Evolutionary conservation across 169 alveolate genomes (phyloP).

Genomic region (Eimeria praecox): DNA sequence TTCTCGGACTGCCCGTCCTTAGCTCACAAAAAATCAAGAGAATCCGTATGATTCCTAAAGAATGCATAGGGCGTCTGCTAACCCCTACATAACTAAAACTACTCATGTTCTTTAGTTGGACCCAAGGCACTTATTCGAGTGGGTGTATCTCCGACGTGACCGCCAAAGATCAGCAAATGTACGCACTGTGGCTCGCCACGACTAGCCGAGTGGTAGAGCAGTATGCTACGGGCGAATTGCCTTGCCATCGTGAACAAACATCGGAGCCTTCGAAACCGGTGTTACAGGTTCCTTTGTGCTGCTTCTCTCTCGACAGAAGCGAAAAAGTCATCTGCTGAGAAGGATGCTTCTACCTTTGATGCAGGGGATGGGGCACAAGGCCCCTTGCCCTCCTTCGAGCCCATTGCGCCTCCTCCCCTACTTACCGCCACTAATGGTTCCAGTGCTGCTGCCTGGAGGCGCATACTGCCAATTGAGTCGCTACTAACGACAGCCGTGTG

Average conservation of each 20-base stretch:
- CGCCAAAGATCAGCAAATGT: neutral
- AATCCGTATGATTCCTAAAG: neutral
- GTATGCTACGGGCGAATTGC: neutral
- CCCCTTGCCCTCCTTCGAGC: neutral
- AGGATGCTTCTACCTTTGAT: neutral
- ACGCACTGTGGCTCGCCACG: neutral
- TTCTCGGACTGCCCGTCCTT: neutral
- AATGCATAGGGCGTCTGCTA: neutral
- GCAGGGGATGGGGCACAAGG: neutral
- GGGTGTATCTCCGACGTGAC: neutral
- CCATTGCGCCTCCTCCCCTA: neutral
- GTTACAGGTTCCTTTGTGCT: conserved; percentile 14
- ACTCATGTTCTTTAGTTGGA: neutral
- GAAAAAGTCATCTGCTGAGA: conserved; percentile 44
- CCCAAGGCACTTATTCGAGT: neutral
- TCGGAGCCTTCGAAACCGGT: neutral
- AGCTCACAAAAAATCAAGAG: neutral
- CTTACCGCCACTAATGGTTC: neutral
- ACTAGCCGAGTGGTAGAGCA: neutral
- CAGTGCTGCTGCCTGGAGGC: conserved; percentile 20
- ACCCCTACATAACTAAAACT: neutral
- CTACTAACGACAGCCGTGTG: neutral
- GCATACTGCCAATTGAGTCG: conserved; percentile 15
- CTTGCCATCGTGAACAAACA: neutral
- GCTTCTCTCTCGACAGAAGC: conserved; percentile 68